A percentile compares a stretch with the other conserved stretches of the same genome.
Evolutionary conservation across 1,139 yeast genomes (phyloP).

Genomic region (Magnusiomyces magnusii): DNA sequence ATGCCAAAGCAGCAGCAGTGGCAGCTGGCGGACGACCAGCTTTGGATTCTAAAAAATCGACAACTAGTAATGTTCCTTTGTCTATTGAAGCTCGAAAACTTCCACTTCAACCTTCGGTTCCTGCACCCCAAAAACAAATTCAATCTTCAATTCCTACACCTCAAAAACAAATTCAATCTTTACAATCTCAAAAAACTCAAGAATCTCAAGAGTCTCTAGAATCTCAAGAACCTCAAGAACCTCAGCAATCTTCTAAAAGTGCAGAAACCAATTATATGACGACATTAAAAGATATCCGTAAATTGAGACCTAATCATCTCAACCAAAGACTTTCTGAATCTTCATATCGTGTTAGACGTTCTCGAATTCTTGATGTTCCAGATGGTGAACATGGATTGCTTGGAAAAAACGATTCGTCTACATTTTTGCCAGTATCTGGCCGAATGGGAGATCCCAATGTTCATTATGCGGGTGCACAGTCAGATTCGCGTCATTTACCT

Average conservation of each 20-base stretch:
- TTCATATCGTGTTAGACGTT: constrained; percentile 50
- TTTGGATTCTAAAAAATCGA: neutral
- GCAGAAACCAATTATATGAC: constrained; percentile 45
- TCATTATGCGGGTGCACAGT: neutral
- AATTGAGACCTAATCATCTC: constrained; percentile 62
- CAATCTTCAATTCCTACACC: neutral
- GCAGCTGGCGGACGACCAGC: constrained; percentile 11
- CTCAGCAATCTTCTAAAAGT: neutral
- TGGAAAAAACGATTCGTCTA: constrained; percentile 22
- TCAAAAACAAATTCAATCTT: constrained; percentile 1
- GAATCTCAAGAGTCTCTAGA: constrained; percentile 2
- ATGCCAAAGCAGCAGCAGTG: constrained; percentile 20
- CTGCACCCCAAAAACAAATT: too few relatives aligned
- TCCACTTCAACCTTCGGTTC: neutral
- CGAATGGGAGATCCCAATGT: neutral
- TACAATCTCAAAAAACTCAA: neutral
- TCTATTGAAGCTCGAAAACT: neutral
- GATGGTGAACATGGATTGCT: constrained; percentile 31
- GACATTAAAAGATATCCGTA: constrained; percentile 69
- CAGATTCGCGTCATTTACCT: neutral
- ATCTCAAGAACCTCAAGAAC: neutral
- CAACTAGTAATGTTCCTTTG: neutral
- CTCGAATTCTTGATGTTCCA: constrained; percentile 43
- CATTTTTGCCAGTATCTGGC: constrained; percentile 9
- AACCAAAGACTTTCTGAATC: constrained; percentile 55